Base-by-base conservation (phyloP, 2,329 filamentous ascomycete genomes). In the Pestalotiopsis sp. region DNA sequence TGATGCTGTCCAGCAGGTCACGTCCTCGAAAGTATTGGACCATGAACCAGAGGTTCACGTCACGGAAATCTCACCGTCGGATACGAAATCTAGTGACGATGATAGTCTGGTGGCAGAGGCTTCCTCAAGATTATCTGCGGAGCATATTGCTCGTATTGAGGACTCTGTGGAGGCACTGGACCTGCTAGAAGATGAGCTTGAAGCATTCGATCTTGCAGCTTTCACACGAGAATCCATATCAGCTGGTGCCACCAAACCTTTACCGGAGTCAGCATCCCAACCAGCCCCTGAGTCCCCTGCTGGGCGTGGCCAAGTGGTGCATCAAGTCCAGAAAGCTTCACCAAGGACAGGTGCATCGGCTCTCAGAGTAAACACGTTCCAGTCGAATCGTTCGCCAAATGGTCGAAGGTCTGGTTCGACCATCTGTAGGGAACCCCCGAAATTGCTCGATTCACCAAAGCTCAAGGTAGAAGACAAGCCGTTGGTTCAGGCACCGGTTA, bases 111-210 rank as follows among this genome's bases (percentile, higher is more conserved):
- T 79, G 11, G 77, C 79, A 74, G 70, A 81, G 73, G 79, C 82
- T 13, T 80, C 70, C 52, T 73, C 77, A 61, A 75, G 78, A 49
- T 77, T 84, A 58, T 70, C 69, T 7, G 58, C 72, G 57, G 79
- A 80, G 63, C 74, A 75, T 36, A 71, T 80, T 41, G 76, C 78
- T 31, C 85, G 87, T 20, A 91, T 91, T 64, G 89, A 91, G 74
- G 89, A 91, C 75, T 90, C 89, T 1, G 80, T 91, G 9, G 89
- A 90, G 75, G 88, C 88, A 71, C 81, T 91, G 23, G 89, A 91
- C 74, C 82, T 83, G 69, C 81, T 91, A 17, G 88, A 91, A 72
- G 89, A 91, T 39, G 83, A 90, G 64, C 81, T 91, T 11, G 89
- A 91, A 72, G 86, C 84, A 2, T 80, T 89, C 41, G 75, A 81